Base-by-base conservation (phyloP, 2,329 filamentous ascomycete species). In the Neonectria ditissima region DNA sequence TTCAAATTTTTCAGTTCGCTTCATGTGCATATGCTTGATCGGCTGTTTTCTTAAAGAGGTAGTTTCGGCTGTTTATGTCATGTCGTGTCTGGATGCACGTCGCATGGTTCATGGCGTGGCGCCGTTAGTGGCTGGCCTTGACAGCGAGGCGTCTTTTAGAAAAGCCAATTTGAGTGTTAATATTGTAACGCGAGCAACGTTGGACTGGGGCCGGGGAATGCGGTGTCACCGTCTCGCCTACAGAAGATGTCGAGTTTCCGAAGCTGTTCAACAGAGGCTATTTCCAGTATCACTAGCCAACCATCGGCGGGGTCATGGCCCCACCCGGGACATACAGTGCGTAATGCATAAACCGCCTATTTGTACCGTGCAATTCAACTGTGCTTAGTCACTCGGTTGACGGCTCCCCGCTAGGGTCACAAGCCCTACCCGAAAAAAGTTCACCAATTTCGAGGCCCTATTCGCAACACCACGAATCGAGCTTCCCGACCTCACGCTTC, bases 361-460 rank as follows among this genome's bases (percentile, higher is more conserved):
- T 7, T 2, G 0, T 3, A 71, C 66, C 54, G 69, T 71, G 32
- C 20, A 6, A 8, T 9, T 2, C 2, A 14, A 73, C 73, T 59
- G 72, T 67, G 3, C 4, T 72, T 73, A 73, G 65, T 77, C 73
- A 75, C 47, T 56, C 34, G 39, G 13, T 7, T 16, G 32, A 7
- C 28, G 53, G 10, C 47, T n/a, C 51, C 52, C 68, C 56, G 56
- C 65, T 77, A 78, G 77, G 76, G 76, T 65, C 71, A 51, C 59
- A 75, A 77, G 71, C 77, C 77, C 76, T 79, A 78, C 61, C 51
- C 52, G 7, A 22, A 59, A 63, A 75, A 73, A 69, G 67, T 69
- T 71, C 69, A 72, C 73, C 67, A 69, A 61, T 69, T 69, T 59
- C 52, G 63, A 64, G 52, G 39, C 61, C 44, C 47, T n/a, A 55